Base-by-base conservation (phyloP, 2,329 filamentous ascomycete species). In the Calonectria hongkongensis region DNA sequence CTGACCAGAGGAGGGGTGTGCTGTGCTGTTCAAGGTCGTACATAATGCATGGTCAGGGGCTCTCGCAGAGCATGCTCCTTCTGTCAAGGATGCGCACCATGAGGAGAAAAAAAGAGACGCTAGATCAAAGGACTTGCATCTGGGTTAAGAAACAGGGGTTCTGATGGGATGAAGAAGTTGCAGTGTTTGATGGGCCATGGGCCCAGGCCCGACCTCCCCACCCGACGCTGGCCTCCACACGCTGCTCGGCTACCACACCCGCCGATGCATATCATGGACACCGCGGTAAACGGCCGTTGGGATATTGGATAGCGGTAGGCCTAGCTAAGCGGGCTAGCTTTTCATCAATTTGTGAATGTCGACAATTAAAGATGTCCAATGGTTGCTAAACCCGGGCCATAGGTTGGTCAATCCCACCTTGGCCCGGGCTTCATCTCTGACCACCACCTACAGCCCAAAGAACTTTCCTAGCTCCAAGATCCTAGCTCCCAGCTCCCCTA, bases 1-100 rank as follows among this genome's bases (percentile, higher is more conserved):
- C 45, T 64, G 45, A 70, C 58, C 56, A 60, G 18, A 30, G n/a
- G 10, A 56, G 36, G 50, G 50, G 65, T 45, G 41, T 36, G 33
- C 33, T 45, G 41, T 27, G 48, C n/a, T 27, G 48, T 25, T 30
- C 43, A 27, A 36, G 21, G n/a, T 56, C 27, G 21, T n/a, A 56
- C 39, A 62, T 47, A n/a, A 48, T 58, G 54, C 63, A 67, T 60
- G 63, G 68, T 43, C 51, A 58, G 63, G 62, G 62, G 50, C 18
- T 25, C 69, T 72, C 76, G 74, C 76, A 74, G 25, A 71, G 73
- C 73, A 70, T 77, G 65, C 75, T 75, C 41, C 60, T 74, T 74
- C 70, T 27, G 75, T 76, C 68, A 47, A 63, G 58, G 58, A 63
- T 63, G 16, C 16, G 21, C 58, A 62, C 27, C n/a, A 47, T 47